A percentile compares a stretch with the other conserved stretches of the same genome.
phyloP scores from a whole-genome alignment of 305 asterid species.

The Fraxinus sp. region DNA sequence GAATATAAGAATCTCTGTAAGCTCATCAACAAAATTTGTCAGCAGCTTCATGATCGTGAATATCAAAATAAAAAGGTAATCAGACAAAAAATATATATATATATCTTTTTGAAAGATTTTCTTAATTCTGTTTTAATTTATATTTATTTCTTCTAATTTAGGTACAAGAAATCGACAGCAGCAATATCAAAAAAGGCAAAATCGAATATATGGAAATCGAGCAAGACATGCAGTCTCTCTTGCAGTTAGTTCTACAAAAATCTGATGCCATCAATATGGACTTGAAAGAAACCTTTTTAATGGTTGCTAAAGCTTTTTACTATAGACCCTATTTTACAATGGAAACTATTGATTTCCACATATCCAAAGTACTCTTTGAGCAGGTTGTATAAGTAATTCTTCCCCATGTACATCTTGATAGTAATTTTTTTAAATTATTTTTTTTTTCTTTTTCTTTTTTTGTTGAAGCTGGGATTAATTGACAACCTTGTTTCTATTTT shows the following conservation, averaged over 20 bases:
- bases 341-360: slow-evolving; percentile 27
- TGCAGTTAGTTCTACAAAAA: slow-evolving; percentile 26
- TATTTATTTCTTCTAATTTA: background rate
- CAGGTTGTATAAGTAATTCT: slow-evolving; percentile 10
- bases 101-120: too few relatives aligned
- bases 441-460: too few relatives aligned
- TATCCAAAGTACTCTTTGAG: slow-evolving; percentile 34
- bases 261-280: slow-evolving; percentile 17
- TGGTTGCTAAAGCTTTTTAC: slow-evolving; percentile 29
- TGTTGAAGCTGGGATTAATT: too few relatives aligned
- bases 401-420: background rate
- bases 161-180: background rate
- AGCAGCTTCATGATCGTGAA: slow-evolving; percentile 11
- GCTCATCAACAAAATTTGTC: slow-evolving; percentile 30
- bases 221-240: slow-evolving; percentile 30
- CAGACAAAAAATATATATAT: background rate
- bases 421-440: too few relatives aligned
- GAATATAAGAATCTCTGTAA: slow-evolving; percentile 30
- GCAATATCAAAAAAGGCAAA: background rate
- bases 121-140: too few relatives aligned
- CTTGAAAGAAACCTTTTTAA: slow-evolving; percentile 33
- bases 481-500: too few relatives aligned
- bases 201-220: slow-evolving; percentile 15
- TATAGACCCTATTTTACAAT: slow-evolving; percentile 26
- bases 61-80: slow-evolving; percentile 19